phyloP scores from a whole-genome alignment of 352 stramenopile species.

The Aphanomyces invadans region DNA sequence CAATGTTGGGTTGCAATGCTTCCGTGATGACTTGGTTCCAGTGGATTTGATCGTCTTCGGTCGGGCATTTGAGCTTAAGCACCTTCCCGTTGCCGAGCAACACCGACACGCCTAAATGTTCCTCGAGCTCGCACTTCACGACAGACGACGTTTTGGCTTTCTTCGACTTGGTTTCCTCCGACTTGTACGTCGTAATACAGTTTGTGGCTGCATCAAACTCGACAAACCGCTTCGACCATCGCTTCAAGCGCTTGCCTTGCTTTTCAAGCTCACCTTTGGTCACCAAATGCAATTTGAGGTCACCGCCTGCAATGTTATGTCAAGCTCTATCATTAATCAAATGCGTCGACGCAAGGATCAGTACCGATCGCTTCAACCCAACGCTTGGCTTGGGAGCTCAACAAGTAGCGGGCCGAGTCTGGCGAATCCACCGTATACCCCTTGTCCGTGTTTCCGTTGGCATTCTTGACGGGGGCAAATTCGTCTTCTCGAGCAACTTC shows the following conservation, averaged over 20 bases:
- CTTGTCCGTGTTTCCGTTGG: conserved; percentile 27
- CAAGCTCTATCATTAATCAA: no score
- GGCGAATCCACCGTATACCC: conserved; percentile 71
- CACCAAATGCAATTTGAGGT: conserved; percentile 21
- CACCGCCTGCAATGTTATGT: conserved; percentile 16
- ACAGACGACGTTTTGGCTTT: conserved; percentile 19
- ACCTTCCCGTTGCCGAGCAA: conserved; percentile 29
- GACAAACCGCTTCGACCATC: conserved; percentile 9
- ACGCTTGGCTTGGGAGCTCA: conserved; percentile 49
- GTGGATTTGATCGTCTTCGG: background rate
- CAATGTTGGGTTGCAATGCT: conserved; percentile 15
- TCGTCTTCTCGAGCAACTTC: conserved; percentile 90
- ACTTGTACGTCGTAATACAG: conserved; percentile 13
- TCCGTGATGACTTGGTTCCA: conserved; percentile 16
- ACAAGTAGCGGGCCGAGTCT: conserved; percentile 66
- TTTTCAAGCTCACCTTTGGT: conserved; percentile 17
- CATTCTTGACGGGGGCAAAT: conserved; percentile 91
- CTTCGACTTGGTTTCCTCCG: conserved; percentile 17
- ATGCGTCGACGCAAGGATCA: no score
- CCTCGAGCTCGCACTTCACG: conserved; percentile 6
- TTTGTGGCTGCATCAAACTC: conserved; percentile 23
- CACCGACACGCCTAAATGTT: background rate
- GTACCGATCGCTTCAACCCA: conserved; percentile 40
- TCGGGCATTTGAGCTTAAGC: conserved; percentile 51
- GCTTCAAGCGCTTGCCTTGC: conserved; percentile 18